Evolutionary conservation across 2,329 filamentous ascomycete genomes (phyloP).

Genomic region (Eurotiales sp.): DNA sequence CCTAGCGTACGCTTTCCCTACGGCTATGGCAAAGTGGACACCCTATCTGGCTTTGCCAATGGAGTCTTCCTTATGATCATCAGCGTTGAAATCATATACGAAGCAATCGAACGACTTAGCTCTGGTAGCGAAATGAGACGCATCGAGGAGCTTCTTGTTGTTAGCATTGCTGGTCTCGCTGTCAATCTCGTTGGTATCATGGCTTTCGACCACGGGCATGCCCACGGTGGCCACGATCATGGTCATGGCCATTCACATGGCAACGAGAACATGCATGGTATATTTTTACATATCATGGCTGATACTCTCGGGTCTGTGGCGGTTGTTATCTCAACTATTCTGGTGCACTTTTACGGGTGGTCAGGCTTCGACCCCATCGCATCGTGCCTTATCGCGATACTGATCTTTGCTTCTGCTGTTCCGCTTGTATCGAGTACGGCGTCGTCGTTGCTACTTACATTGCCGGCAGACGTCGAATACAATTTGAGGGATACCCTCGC

Average conservation of each 20-base stretch:
- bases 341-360: slow-evolving; percentile 87
- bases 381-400: slow-evolving; percentile 84
- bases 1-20: slow-evolving; percentile 86
- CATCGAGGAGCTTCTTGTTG: slow-evolving; percentile 79
- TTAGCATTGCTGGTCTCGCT: slow-evolving; percentile 78
- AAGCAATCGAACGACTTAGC: slow-evolving; percentile 82
- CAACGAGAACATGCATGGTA: slow-evolving; percentile 97
- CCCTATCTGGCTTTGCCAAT: slow-evolving; percentile 91
- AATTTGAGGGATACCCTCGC: slow-evolving; percentile 79
- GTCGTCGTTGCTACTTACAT: slow-evolving; percentile 74
- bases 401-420: slow-evolving; percentile 89
- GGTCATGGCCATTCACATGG: slow-evolving; percentile 53
- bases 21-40: slow-evolving; percentile 95
- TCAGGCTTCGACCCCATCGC: slow-evolving; percentile 91
- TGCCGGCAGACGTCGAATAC: slow-evolving; percentile 84
- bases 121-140: slow-evolving; percentile 81
- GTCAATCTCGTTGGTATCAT: slow-evolving; percentile 92
- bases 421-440: slow-evolving; percentile 84
- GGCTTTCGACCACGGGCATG: slow-evolving; percentile 69
- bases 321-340: slow-evolving; percentile 83
- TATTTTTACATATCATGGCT: slow-evolving; percentile 91
- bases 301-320: slow-evolving; percentile 93
- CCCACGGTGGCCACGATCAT: slow-evolving; percentile 47
- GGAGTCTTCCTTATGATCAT: slow-evolving; percentile 94
- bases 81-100: slow-evolving; percentile 92